These are phyloP conservation scores for Yarrowia sp. DNA, from an alignment of 805 yeast genomes.

Conservation along the genomic window DNA sequence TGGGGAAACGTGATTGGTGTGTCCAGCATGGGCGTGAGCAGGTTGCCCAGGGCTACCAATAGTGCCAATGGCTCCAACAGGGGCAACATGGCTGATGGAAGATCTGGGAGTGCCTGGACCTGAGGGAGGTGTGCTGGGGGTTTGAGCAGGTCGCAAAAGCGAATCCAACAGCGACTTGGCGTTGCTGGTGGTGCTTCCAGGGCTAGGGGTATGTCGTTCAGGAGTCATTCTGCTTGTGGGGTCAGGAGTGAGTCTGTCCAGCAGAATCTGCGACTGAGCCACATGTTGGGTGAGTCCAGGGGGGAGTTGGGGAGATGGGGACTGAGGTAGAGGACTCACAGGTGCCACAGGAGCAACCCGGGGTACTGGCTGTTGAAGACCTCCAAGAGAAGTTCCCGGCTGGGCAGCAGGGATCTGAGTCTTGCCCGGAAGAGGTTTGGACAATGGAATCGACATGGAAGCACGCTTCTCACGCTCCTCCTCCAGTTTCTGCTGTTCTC, in stretches of 20 bases:
- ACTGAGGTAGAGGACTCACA: not conserved
- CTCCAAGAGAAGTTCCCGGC: slow-evolving; percentile 9
- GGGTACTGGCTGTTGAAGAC: not conserved
- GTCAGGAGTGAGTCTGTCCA: slow-evolving; percentile 21
- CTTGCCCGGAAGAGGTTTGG: not conserved
- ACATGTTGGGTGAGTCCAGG: slow-evolving; percentile 1
- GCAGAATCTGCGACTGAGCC: slow-evolving; percentile 14
- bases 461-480: slow-evolving; percentile 1
- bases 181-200: slow-evolving; percentile 1
- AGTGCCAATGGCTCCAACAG: not conserved
- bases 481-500: not conserved
- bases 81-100: not conserved
- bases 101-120: not conserved
- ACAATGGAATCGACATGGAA: not conserved
- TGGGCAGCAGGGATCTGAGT: not conserved
- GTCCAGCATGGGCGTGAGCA: not conserved
- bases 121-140: not conserved
- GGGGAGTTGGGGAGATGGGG: not conserved
- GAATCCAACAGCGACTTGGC: slow-evolving; percentile 5
- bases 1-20: not conserved
- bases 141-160: slow-evolving; percentile 1
- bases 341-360: not conserved
- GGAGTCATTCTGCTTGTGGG: not conserved
- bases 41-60: slow-evolving; percentile 1
- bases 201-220: slow-evolving; percentile 5